phyloP scores from a whole-genome alignment of 345 rosid genomes.

The Eucalyptus rudis region DNA sequence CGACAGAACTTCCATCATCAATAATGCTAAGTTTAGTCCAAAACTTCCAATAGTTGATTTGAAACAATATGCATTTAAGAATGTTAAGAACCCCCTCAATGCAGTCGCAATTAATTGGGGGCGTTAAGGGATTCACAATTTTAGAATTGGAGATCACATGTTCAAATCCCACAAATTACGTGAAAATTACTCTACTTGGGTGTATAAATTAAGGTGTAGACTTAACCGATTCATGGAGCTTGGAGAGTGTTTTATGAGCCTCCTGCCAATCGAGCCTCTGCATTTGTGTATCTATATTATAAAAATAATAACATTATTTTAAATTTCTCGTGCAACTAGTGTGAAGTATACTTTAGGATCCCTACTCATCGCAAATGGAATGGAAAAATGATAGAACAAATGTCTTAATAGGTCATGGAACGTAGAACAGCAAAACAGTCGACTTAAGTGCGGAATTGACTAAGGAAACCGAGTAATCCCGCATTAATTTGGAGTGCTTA shows the following conservation, averaged over 20 bases:
- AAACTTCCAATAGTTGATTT: background rate
- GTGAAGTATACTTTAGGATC: background rate
- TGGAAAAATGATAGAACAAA: background rate
- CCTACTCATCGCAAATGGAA: background rate
- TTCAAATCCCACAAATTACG: background rate
- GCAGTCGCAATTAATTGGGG: background rate
- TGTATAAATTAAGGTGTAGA: background rate
- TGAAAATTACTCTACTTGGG: background rate
- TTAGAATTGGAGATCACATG: background rate
- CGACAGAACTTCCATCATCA: background rate
- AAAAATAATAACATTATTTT: background rate
- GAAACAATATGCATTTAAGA: background rate
- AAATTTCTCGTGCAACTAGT: background rate
- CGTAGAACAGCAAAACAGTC: background rate
- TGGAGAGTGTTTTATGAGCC: background rate
- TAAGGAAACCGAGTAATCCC: background rate
- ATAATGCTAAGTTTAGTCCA: background rate
- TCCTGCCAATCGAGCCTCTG: background rate
- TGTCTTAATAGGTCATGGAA: background rate
- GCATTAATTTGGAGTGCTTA: background rate
- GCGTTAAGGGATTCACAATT: background rate
- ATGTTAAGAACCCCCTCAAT: background rate
- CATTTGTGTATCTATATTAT: background rate
- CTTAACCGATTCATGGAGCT: background rate
- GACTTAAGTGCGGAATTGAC: background rate